A percentile compares a stretch with the other conserved stretches of the same genome.
Conservation (phyloP, 495 filamentous ascomycete genomes). For the Penicillium coprophilum region DNA sequence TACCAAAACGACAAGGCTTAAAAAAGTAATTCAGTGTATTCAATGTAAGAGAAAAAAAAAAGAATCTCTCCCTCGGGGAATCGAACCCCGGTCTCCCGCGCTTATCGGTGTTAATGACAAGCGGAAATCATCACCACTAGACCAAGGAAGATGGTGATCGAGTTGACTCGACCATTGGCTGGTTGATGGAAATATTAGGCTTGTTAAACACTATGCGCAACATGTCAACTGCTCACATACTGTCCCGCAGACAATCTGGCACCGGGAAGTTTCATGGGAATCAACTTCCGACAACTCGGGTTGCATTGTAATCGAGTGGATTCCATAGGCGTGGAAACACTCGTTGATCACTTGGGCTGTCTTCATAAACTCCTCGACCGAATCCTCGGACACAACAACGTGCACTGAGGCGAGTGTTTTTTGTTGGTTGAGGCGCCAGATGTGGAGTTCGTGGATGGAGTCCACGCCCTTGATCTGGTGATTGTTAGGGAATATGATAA, state of each 20-base stretch:
- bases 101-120: conserved; percentile 47
- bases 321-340: conserved; percentile 54
- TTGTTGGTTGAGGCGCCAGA: conserved; percentile 53
- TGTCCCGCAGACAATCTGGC: conserved; percentile 35
- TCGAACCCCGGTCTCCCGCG: conserved; percentile 56
- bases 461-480: conserved; percentile 44
- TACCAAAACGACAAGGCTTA: no score
- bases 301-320: conserved; percentile 53
- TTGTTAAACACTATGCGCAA: conserved; percentile 22
- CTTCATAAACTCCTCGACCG: conserved; percentile 37
- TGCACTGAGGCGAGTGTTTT: conserved; percentile 52
- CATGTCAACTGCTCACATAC: conserved; percentile 36
- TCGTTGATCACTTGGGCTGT: conserved; percentile 44
- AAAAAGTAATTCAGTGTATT: no score
- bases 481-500: not conserved
- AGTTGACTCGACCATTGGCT: conserved; percentile 36
- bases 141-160: conserved; percentile 36
- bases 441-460: conserved; percentile 52
- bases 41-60: not conserved
- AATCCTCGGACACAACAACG: conserved; percentile 41
- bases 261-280: conserved; percentile 17
- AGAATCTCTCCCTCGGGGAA: conserved; percentile 48
- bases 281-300: conserved; percentile 35
- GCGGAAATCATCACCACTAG: conserved; percentile 58
- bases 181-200: not conserved